Conservation (phyloP, 2,329 filamentous ascomycete genomes). For the Alternaria incomplexa region DNA sequence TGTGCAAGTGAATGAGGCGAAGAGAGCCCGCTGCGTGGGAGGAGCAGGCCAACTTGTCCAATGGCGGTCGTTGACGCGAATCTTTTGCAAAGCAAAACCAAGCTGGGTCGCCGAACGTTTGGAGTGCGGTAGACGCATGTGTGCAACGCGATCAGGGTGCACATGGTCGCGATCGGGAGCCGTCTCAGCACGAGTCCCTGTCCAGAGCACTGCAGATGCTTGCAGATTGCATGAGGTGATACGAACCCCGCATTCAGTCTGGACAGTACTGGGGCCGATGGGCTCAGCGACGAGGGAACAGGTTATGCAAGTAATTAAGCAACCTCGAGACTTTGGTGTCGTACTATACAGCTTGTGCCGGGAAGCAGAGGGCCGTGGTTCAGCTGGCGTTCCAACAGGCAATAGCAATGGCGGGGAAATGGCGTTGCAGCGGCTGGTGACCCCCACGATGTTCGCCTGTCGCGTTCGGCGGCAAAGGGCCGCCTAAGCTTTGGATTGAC, state of each 20-base stretch:
- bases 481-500: slow-evolving; percentile 16
- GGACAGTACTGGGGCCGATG: background rate
- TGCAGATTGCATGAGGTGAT: slow-evolving; percentile 10
- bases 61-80: slow-evolving; percentile 3
- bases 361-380: slow-evolving; percentile 9
- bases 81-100: slow-evolving; percentile 7
- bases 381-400: slow-evolving; percentile 1
- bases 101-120: background rate
- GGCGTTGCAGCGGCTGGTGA: background rate
- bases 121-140: background rate
- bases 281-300: background rate
- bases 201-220: slow-evolving; percentile 8
- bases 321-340: background rate
- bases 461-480: slow-evolving; percentile 21
- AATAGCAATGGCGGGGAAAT: slow-evolving; percentile 1
- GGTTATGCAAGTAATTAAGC: background rate
- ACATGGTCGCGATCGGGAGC: slow-evolving; percentile 5
- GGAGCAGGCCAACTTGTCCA: background rate
- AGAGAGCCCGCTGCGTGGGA: slow-evolving; percentile 2
- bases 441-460: slow-evolving; percentile 17
- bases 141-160: slow-evolving; percentile 2
- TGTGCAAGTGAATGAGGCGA: slow-evolving; percentile 8
- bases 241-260: slow-evolving; percentile 14
- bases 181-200: background rate
- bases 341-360: slow-evolving; percentile 7